Base-by-base conservation (phyloP, 768 basidiomycete genomes). In the Agrocybe pediades region DNA sequence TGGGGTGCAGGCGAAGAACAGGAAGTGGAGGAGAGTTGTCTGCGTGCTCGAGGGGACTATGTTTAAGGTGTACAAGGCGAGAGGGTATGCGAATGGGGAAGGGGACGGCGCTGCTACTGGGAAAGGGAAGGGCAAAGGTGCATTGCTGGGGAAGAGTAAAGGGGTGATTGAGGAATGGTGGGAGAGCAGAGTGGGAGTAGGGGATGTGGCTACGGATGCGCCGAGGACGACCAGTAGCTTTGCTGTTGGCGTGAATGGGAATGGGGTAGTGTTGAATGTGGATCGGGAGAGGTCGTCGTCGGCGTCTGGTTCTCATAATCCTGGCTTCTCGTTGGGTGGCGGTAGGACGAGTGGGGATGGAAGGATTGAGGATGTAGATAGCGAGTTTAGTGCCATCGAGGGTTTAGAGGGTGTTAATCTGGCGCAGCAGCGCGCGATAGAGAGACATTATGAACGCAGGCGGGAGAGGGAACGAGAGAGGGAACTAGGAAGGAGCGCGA, bases 41-140 rank as follows among this genome's bases (percentile, higher is more conserved):
- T 91, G 92, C 65, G 90, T 95, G 62, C 72, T 99, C 23, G 92
- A 97, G 64, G 97, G 97, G 42, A 98, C 97, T n/a, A 76, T 79
- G 57, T 85, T 98, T 66, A 82, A 83, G 60, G 78, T 98, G 53
- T 93, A 91, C 68, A 79, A 79, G 55, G 82, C 71, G 54, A 67
- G 73, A 16, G 59, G 67, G 15, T 67, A 69, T 13, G 74, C 74
- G 29, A 72, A 73, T 21, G n/a, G n/a, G n/a, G n/a, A 36, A 36
- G 33, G 33, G 33, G 13, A 36, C 13, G 11, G 33, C 33, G 11
- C 33, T 15, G 13, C 11, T 36, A 36, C 13, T 36, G 33, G 33
- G 11, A 5, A 15, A 15, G 33, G 33, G 3, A 36, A 15, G 11
- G 33, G 33, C n/a, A n/a, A n/a, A n/a, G n/a, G n/a, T n/a, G n/a